These are phyloP conservation scores for Flaveria bidentis DNA, from an alignment of 129 eudicot species.

Conservation along the genomic window DNA sequence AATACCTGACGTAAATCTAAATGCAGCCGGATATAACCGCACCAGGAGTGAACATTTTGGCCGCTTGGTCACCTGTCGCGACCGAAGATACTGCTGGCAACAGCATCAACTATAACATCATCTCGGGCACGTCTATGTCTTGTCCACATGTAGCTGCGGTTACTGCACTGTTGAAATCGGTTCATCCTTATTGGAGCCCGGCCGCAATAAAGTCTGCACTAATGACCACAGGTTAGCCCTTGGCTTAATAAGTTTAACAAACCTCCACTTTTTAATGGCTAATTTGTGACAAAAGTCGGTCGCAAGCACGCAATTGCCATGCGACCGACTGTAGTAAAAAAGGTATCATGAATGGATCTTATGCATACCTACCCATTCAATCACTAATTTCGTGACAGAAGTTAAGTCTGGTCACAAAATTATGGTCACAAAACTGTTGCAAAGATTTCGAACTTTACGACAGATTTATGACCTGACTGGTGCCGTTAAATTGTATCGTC, in stretches of 20 bases:
- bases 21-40: conserved; percentile 74
- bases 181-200: conserved; percentile 67
- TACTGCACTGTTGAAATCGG: conserved; percentile 57
- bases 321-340: neutral
- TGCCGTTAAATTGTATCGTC: neutral
- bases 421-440: too few species aligned
- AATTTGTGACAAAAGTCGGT: neutral
- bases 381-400: neutral
- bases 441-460: too few species aligned
- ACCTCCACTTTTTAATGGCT: too few species aligned
- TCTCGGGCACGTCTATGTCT: conserved; percentile 74
- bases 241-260: too few species aligned
- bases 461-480: too few species aligned
- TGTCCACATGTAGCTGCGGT: conserved; percentile 70
- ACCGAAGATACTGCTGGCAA: conserved; percentile 39
- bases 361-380: too few species aligned
- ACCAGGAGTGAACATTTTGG: conserved; percentile 70
- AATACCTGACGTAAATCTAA: neutral
- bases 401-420: neutral
- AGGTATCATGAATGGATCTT: neutral
- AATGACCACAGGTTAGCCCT: conserved; percentile 59
- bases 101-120: conserved; percentile 47
- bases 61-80: conserved; percentile 76
- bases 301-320: neutral
- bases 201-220: conserved; percentile 75